Conservation (phyloP, 768 basidiomycete genomes). For the Lentinula lateritia region DNA sequence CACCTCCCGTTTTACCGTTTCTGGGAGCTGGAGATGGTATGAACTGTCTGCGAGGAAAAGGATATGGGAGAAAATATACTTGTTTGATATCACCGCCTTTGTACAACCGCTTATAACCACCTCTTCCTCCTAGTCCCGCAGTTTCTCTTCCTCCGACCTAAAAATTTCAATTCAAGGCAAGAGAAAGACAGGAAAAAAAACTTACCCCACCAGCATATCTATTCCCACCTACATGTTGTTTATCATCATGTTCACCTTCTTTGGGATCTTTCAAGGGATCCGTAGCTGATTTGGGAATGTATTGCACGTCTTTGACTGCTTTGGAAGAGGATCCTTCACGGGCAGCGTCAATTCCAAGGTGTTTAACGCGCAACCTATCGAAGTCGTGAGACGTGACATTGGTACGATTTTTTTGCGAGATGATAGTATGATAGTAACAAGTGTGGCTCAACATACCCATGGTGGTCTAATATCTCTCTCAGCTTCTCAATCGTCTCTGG, state of each 20-base stretch:
- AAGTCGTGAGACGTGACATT: neutral
- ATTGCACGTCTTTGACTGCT: conserved; percentile 51
- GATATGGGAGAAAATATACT: conserved; percentile 19
- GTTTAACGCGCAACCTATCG: conserved; percentile 43
- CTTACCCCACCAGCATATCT: conserved; percentile 62
- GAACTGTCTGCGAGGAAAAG: neutral
- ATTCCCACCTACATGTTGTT: conserved; percentile 59
- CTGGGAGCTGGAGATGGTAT: conserved; percentile 32
- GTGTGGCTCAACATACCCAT: conserved; percentile 37
- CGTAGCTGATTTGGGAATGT: conserved; percentile 41
- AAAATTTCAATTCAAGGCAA: neutral
- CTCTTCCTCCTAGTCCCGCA: conserved; percentile 61
- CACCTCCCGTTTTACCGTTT: conserved; percentile 50
- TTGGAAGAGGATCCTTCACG: conserved; percentile 37
- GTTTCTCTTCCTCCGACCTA: conserved; percentile 65
- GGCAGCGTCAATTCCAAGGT: conserved; percentile 54
- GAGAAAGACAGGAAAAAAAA: neutral
- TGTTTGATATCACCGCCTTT: conserved; percentile 63
- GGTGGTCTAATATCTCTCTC: conserved; percentile 49
- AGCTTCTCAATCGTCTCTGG: conserved; percentile 61
- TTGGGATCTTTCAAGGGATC: conserved; percentile 49
- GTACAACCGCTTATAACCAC: conserved; percentile 61
- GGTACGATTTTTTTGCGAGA: neutral
- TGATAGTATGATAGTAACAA: no score
- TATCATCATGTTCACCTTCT: conserved; percentile 57